Evolutionary conservation across 1,284 basidiomycete species (phyloP).

Genomic region (Cystobasidiaceae sp.): DNA sequence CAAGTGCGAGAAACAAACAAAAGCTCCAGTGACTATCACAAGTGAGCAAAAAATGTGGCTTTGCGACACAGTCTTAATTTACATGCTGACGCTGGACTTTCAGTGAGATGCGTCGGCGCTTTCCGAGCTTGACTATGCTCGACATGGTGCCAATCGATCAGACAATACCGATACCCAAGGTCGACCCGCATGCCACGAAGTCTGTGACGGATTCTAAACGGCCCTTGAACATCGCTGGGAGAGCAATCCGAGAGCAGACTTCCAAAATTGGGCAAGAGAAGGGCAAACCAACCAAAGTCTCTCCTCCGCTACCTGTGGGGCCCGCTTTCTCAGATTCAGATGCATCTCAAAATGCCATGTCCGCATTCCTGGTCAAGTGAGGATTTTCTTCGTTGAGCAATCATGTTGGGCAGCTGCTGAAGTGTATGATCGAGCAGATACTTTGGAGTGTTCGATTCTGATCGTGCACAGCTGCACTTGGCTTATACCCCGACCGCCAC

Average conservation of each 20-base stretch:
- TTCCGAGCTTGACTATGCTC: conserved; percentile 63
- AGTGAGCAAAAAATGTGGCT: conserved; percentile 52
- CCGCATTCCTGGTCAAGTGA: conserved; percentile 70
- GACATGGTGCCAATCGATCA: conserved; percentile 62
- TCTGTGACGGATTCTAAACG: conserved; percentile 63
- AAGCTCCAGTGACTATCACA: conserved; percentile 59
- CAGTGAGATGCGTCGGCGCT: conserved; percentile 67
- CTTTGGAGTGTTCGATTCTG: conserved; percentile 75
- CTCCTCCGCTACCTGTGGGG: conserved; percentile 67
- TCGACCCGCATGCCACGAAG: conserved; percentile 6
- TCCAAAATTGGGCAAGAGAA: background rate
- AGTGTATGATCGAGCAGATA: conserved; percentile 54
- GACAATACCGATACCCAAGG: conserved; percentile 34
- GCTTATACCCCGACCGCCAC: conserved; percentile 79
- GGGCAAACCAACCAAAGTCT: conserved; percentile 41
- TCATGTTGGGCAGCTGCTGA: background rate
- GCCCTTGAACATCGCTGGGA: conserved; percentile 54
- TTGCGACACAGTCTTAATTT: conserved; percentile 22
- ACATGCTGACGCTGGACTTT: conserved; percentile 38
- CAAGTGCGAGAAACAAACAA: conserved; percentile 59
- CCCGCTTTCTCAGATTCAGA: conserved; percentile 62
- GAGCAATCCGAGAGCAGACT: background rate
- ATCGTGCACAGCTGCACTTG: conserved; percentile 62
- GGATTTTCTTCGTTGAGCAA: conserved; percentile 40
- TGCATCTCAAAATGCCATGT: conserved; percentile 60